Conservation (phyloP, 1,284 basidiomycete species). For the Pyrrhoderma lamaoense region DNA sequence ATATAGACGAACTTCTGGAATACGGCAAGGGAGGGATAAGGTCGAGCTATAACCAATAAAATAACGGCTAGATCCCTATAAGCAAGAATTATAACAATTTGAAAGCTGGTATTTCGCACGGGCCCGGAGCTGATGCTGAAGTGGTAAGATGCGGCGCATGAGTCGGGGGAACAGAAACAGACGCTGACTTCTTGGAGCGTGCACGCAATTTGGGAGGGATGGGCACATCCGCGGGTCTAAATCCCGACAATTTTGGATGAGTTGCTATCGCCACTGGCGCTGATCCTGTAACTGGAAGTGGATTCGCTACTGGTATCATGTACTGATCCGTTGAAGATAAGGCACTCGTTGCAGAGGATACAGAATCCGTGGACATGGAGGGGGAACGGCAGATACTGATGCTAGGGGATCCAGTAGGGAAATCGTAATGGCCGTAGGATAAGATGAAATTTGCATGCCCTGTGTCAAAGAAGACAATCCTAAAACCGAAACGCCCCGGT, state of each 20-base stretch:
- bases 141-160: too few species aligned
- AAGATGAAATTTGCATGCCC: neutral
- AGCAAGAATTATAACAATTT: too few species aligned
- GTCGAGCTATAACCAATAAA: too few species aligned
- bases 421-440: neutral
- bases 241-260: conserved; percentile 13
- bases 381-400: neutral
- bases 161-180: conserved; percentile 3
- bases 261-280: neutral
- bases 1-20: too few species aligned
- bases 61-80: too few species aligned
- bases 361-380: neutral
- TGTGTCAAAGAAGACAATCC: neutral
- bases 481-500: neutral
- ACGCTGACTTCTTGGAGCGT: conserved; percentile 4
- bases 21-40: too few species aligned
- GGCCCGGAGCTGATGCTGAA: too few species aligned
- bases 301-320: neutral
- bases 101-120: too few species aligned
- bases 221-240: conserved; percentile 12
- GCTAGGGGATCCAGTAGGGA: neutral
- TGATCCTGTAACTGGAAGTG: neutral
- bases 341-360: neutral
- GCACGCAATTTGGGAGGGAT: conserved; percentile 13
- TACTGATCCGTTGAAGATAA: neutral